A percentile compares a stretch with the other conserved stretches of the same genome.
Evolutionary conservation across 2,329 filamentous ascomycete genomes (phyloP).

Genomic region (Huntiella savannae): DNA sequence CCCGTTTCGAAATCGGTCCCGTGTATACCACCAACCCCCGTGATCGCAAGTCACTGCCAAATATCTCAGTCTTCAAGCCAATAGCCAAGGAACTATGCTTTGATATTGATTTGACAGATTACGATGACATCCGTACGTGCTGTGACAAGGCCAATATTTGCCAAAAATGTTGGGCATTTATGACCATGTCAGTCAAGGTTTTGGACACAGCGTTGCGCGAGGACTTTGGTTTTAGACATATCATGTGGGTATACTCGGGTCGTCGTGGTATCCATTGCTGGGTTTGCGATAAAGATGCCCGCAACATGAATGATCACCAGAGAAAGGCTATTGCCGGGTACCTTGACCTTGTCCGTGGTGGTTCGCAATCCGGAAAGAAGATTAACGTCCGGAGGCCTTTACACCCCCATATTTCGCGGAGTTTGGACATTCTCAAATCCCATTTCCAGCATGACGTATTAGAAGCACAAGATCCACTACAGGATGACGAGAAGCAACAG

Average conservation of each 20-base stretch:
- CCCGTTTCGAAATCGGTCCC: conserved; percentile 96
- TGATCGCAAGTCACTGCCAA: conserved; percentile 74
- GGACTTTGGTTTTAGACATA: conserved; percentile 92
- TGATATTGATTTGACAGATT: conserved; percentile 98
- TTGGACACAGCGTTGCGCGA: conserved; percentile 72
- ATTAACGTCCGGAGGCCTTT: conserved; percentile 70
- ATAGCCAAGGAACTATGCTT: conserved; percentile 90
- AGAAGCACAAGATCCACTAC: conserved; percentile 71
- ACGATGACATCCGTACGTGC: conserved; percentile 90
- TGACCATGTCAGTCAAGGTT: conserved; percentile 94
- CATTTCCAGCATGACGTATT: conserved; percentile 77
- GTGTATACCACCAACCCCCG: conserved; percentile 87
- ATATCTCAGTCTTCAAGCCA: conserved; percentile 65
- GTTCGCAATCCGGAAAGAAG: conserved; percentile 68
- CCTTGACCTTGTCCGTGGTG: conserved; percentile 74
- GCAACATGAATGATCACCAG: conserved; percentile 69
- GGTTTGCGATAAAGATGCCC: conserved; percentile 82
- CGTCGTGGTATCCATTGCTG: conserved; percentile 93
- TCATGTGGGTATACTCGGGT: conserved; percentile 97
- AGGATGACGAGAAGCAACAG: conserved; percentile 46
- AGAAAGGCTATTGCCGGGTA: conserved; percentile 74
- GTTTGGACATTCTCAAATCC: conserved; percentile 62
- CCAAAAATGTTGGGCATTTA: conserved; percentile 86
- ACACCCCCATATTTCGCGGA: conserved; percentile 79
- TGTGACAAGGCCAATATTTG: conserved; percentile 90